Evolutionary conservation across 495 filamentous ascomycete species (phyloP), one percentile per base, ranked within the genome.

Genomic region (Penicillium subrubescens): DNA sequence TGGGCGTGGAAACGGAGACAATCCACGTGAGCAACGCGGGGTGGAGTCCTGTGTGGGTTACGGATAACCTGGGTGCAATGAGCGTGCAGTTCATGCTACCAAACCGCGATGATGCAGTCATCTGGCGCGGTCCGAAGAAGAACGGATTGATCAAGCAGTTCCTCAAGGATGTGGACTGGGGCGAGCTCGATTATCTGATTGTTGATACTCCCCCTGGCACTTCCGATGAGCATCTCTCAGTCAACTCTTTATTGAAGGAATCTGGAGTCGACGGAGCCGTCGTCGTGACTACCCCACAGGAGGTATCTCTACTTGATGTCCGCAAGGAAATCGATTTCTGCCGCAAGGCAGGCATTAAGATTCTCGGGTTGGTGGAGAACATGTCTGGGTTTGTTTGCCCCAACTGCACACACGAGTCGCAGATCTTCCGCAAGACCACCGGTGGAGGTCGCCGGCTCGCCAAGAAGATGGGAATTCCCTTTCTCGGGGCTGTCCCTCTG

Each of bases 101-200:
- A 0, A 91, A 91, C 61, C 81, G 90, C 5, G 95, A 98, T 70
- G 92, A 95, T 64, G 96, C 95, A 4, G 88, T 98, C 14, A 98
- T 99, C 62, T 99, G 95, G 96, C 83, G 94, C 31, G 95, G 95
- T 0, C 90, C 96, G 5, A 99, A 98, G 84, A 99, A 98, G 85
- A 99, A 97, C 70, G 95, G 95, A 1, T 75, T 99, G 61, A 98
- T 99, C 73, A 99, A 98, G 80, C 90, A 94, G 77, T 99, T 99
- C 69, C 71, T 99, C 29, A 96, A 94, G 77, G 96, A 99, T 73
- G 96, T 98, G 27, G 92, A 94, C 71, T 98, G 96, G 95, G 95
- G 96, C 12, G 90, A 94, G 63, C 79, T 98, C 76, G 96, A 99
- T 67, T 96, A 92, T 69, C 67, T 99, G 67, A 82, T 99, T 35